Base-by-base conservation (phyloP, 2,329 filamentous ascomycete genomes). In the Cladorrhinum sp. region DNA sequence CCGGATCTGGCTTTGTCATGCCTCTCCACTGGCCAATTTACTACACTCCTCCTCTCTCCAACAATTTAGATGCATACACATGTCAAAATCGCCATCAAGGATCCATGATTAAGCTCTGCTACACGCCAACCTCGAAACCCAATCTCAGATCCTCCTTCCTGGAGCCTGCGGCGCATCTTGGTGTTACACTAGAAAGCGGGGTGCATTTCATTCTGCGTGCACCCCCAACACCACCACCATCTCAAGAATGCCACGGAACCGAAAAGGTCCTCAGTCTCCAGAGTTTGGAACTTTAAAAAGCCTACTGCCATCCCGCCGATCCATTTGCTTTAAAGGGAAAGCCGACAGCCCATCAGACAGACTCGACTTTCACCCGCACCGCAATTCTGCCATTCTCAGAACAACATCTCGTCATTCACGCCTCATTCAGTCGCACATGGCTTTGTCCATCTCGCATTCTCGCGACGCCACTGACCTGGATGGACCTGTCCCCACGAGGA, bases 111-210 rank as follows among this genome's bases (percentile, higher is more conserved):
- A 30, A 30, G 26, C 10, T 30, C 26, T 10, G 26, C 10, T 30
- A 30, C 26, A 30, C 26, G 26, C 26, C 26, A 30, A 30, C 26
- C 26, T 30, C 26, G 26, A 30, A 30, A 30, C 26, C 26, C 26
- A 5, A 30, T 30, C 26, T 30, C 26, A 30, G 26, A 30, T 30
- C 26, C 26, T 30, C 26, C 26, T 10, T 30, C 26, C 10, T 10
- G 26, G 26, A 30, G 26, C n/a, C 26, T 30, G 26, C 26, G 26
- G 14, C 48, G 49, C 28, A 57, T 55, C 12, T 55, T 23, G 2
- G 36, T 48, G 66, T 66, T 66, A 63, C 66, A 66, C 64, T 21
- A 62, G 54, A 65, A 65, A 64, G 66, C 65, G 65, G 66, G 66
- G 65, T 63, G 56, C 53, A 50, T 28, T 30, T 51, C 12, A 2